Evolutionary conservation across 768 basidiomycete genomes (phyloP).

Genomic region (Dentipellis fragilis): DNA sequence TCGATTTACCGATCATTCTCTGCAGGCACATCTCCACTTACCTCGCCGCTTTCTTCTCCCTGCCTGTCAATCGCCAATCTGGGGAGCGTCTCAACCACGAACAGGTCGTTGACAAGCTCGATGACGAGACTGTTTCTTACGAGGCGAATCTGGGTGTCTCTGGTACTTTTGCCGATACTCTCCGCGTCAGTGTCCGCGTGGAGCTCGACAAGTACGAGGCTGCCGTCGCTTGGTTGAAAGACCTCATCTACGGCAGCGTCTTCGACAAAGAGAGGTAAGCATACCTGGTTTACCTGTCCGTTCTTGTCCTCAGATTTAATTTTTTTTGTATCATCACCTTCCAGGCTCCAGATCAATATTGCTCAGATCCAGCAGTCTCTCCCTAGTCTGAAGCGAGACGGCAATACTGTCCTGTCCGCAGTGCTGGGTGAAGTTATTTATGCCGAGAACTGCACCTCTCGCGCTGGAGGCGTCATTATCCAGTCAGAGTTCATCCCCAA

Average conservation of each 20-base stretch:
- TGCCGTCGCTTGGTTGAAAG: constrained; percentile 79
- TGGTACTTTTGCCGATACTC: constrained; percentile 59
- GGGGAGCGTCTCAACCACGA: constrained; percentile 75
- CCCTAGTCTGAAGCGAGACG: constrained; percentile 87
- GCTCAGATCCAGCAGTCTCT: constrained; percentile 87
- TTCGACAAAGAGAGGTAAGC: constrained; percentile 73
- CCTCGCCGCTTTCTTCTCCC: constrained; percentile 76
- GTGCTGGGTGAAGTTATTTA: constrained; percentile 59
- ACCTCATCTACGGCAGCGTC: constrained; percentile 63
- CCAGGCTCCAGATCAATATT: constrained; percentile 70
- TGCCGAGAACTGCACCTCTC: constrained; percentile 58
- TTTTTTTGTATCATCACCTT: neutral
- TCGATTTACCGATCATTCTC: constrained; percentile 3
- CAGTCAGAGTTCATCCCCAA: constrained; percentile 75
- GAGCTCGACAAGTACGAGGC: constrained; percentile 70
- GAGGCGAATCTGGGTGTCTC: constrained; percentile 55
- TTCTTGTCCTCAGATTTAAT: neutral
- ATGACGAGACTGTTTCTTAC: constrained; percentile 86
- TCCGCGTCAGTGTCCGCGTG: constrained; percentile 76
- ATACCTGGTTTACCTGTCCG: neutral
- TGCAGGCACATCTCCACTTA: constrained; percentile 70
- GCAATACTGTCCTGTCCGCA: constrained; percentile 67
- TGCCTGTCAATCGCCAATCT: constrained; percentile 63
- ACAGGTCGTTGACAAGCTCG: constrained; percentile 83
- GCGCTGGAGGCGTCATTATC: constrained; percentile 55